A percentile compares a stretch with the other conserved stretches of the same genome.
Conservation (phyloP, 805 yeast species). For the Teunomyces panamensis region DNA sequence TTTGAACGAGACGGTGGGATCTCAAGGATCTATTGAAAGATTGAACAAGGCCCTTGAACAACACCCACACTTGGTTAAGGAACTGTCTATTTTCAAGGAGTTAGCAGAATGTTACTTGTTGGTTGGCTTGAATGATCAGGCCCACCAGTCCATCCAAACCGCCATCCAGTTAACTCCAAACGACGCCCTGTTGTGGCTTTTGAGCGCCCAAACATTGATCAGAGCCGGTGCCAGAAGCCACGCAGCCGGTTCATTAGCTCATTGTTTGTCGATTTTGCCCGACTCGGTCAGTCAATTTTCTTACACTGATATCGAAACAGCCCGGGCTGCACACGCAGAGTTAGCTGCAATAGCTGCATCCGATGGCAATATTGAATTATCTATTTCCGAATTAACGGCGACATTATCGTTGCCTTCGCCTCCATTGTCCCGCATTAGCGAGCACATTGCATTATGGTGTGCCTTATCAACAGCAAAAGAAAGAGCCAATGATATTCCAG, state of each 20-base stretch:
- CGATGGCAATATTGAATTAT: constrained; percentile 48
- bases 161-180: constrained; percentile 36
- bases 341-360: constrained; percentile 54
- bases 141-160: constrained; percentile 47
- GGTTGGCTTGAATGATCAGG: constrained; percentile 48
- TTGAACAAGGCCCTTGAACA: constrained; percentile 37
- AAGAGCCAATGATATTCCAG: constrained; percentile 46
- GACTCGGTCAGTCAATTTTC: constrained; percentile 24
- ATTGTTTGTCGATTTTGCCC: constrained; percentile 43
- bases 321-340: constrained; percentile 53
- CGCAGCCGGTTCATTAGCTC: constrained; percentile 47
- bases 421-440: constrained; percentile 41
- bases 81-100: constrained; percentile 44
- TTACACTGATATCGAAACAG: constrained; percentile 41
- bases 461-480: constrained; percentile 51
- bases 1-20: constrained; percentile 37
- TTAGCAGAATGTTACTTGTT: constrained; percentile 50
- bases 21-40: constrained; percentile 38
- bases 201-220: constrained; percentile 48
- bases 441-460: constrained; percentile 52
- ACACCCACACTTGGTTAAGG: constrained; percentile 37
- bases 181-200: constrained; percentile 47
- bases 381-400: constrained; percentile 48
- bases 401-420: constrained; percentile 52
- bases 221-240: constrained; percentile 42